These are phyloP conservation scores for Neltuma alba DNA, from an alignment of 306 rosid genomes.

Conservation along the genomic window DNA sequence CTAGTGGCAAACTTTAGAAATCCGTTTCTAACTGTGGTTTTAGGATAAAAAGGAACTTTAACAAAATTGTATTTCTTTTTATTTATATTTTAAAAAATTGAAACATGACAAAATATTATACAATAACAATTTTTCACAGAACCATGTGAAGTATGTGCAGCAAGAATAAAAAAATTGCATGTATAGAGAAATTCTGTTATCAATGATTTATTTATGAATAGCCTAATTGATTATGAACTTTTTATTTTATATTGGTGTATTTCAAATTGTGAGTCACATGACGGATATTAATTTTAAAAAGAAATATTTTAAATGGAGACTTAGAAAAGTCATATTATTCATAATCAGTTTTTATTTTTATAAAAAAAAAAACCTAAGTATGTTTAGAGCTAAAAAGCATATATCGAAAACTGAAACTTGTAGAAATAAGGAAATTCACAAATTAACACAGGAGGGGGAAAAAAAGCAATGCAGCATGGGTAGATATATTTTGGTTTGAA, in stretches of 20 bases:
- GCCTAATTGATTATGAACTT: not conserved
- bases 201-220: not conserved
- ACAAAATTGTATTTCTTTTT: too few species aligned
- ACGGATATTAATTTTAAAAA: not conserved
- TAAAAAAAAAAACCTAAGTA: too few species aligned
- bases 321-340: too few species aligned
- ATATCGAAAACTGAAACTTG: not conserved
- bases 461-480: not conserved
- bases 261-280: not conserved
- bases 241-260: too few species aligned
- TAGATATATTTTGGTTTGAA: not conserved
- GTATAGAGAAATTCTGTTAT: not conserved
- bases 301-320: too few species aligned
- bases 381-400: too few species aligned
- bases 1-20: too few species aligned
- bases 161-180: not conserved
- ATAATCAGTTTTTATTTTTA: too few species aligned
- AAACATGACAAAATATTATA: too few species aligned
- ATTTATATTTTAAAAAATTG: too few species aligned
- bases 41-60: not conserved
- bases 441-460: not conserved
- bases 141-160: not conserved
- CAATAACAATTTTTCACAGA: not conserved
- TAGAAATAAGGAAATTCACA: not conserved
- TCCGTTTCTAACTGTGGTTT: too few species aligned